A percentile compares a stretch with the other conserved stretches of the same genome.
Evolutionary conservation across 225 moss, liverwort and hornwort genomes (phyloP).

Genomic region (Marchantia paleacea): DNA sequence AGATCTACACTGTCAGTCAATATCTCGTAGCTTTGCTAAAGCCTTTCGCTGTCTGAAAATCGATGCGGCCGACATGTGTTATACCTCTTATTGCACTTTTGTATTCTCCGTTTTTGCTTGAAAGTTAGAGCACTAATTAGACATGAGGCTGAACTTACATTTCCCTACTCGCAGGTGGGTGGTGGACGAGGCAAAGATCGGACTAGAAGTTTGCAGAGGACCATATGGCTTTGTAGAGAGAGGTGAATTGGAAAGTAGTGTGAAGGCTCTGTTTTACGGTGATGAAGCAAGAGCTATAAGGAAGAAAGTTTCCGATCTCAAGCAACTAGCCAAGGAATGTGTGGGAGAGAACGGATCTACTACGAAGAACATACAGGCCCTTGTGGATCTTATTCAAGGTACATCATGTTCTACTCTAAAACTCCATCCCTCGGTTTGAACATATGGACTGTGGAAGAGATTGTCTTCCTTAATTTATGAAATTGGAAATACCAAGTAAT

Average conservation of each 20-base stretch:
- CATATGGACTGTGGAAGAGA: too few relatives aligned
- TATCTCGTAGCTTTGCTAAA: too few relatives aligned
- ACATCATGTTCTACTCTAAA: neutral
- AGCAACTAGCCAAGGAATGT: neutral
- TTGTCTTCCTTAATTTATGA: too few relatives aligned
- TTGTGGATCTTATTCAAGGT: neutral
- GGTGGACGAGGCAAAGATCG: constrained; percentile 2
- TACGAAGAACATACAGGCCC: neutral
- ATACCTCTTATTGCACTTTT: too few relatives aligned
- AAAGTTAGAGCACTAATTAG: neutral
- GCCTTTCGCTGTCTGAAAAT: too few relatives aligned
- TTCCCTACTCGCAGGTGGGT: neutral
- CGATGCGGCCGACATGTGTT: too few relatives aligned
- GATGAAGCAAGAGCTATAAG: neutral
- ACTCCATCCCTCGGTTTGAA: neutral
- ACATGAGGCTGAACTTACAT: neutral
- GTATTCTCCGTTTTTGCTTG: neutral
- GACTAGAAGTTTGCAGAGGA: neutral
- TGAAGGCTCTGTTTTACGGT: neutral
- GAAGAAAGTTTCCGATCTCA: neutral
- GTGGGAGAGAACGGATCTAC: neutral
- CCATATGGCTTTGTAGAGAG: neutral
- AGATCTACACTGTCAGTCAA: too few relatives aligned
- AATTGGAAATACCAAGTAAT: too few relatives aligned
- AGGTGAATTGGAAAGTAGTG: neutral